Base-by-base conservation (phyloP, 257 asterid genomes). In the Rehmannia glutinosa region DNA sequence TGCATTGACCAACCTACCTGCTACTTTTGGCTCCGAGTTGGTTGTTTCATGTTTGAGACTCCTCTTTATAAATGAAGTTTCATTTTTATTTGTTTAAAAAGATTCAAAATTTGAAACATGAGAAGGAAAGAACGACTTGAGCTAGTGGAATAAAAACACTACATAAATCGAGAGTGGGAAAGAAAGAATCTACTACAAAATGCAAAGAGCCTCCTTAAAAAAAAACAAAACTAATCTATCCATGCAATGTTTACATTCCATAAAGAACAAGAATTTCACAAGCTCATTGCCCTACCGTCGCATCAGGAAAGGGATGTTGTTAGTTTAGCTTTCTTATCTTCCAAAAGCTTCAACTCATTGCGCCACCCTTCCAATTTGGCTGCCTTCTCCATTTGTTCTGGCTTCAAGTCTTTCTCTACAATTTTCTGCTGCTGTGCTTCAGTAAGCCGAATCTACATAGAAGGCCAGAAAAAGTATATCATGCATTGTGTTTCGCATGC, bases 301-400 rank as follows among this genome's bases (percentile, higher is more conserved):
- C 62, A 47, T 66, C 53, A 66, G 15, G 79, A 69, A 19, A 68
- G 43, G 15, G 68, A 73, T 30, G 76, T 54, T 20, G 60, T 59
- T 52, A 83, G 54, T 66, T 83, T 81, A 16, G 87, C 81, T 81
- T 84, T 88, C 82, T 71, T 77, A 51, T 81, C 92, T 79, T 86
- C 97, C 78, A 88, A 84, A 68, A 84, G 83, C 81, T 90, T 90
- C 73, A 93, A 77, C 82, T 90, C 99, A n/a, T 71, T 35, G 67
- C 82, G 91, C 99, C 99, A 93, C 16, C 82, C 85, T 73, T 90
- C 96, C 72, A 90, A 66, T 70, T 90, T 93, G 28, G 91, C 82
- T 54, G 88, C 12, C 83, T 93, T 93, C 77, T 90, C 99, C 73
- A 83, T 23, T n/a, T 81, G 97, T 70, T 90, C 97, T 0, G 87